Evolutionary conservation across 495 filamentous ascomycete species (phyloP).

Genomic region (Barbatosphaeria neglecta): DNA sequence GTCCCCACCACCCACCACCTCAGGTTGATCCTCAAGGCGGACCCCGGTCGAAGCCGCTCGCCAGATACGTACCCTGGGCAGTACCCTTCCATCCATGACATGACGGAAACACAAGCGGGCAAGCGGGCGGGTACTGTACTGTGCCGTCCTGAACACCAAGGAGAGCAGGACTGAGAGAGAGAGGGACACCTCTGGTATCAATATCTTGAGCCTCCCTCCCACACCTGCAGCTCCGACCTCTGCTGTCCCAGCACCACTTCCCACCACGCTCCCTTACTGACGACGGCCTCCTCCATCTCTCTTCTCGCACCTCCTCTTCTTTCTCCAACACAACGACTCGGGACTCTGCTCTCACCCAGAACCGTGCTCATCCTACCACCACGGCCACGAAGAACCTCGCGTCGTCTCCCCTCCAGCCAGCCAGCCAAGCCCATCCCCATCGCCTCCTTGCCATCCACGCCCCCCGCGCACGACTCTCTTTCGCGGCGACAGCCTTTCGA

Average conservation of each 20-base stretch:
- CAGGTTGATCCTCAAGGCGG: not conserved
- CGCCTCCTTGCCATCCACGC: slow-evolving; percentile 1
- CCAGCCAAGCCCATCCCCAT: no score
- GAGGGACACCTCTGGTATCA: not conserved
- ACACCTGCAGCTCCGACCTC: slow-evolving; percentile 10
- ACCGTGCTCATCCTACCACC: not conserved
- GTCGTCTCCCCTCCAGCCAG: no score
- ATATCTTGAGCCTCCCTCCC: slow-evolving; percentile 22
- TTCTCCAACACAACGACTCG: slow-evolving; percentile 1
- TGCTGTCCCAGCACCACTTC: slow-evolving; percentile 13
- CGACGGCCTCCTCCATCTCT: slow-evolving; percentile 10
- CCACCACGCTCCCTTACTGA: slow-evolving; percentile 25
- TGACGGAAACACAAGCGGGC: not conserved
- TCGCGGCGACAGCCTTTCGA: slow-evolving; percentile 1
- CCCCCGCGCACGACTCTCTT: slow-evolving; percentile 13
- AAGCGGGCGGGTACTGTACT: not conserved
- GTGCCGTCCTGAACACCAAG: no score
- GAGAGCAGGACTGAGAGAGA: not conserved
- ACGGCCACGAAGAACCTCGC: not conserved
- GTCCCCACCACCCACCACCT: not conserved
- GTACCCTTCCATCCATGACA: not conserved
- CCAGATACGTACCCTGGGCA: not conserved
- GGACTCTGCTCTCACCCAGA: slow-evolving; percentile 2
- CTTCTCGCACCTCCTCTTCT: no score
- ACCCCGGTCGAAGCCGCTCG: not conserved